Evolutionary conservation across 495 filamentous ascomycete genomes (phyloP).

Genomic region (Sabuloglossum arenarium): DNA sequence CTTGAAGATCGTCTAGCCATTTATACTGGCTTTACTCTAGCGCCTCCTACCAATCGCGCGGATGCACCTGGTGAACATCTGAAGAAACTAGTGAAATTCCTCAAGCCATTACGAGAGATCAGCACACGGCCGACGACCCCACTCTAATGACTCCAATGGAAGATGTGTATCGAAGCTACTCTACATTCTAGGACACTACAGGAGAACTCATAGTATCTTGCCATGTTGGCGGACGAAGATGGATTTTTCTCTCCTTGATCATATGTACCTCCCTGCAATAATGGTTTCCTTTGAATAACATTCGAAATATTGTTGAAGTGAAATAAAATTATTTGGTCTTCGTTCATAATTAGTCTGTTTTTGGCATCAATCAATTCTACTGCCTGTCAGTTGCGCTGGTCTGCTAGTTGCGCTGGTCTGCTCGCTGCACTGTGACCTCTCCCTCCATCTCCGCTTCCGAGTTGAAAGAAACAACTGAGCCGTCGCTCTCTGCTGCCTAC

Average conservation of each 20-base stretch:
- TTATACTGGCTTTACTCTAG: not conserved
- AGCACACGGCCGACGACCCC: not conserved
- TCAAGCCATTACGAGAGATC: not conserved
- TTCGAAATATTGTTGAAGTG: not conserved
- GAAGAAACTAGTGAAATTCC: not conserved
- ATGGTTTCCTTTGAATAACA: not conserved
- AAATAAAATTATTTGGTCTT: not conserved
- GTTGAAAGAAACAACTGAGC: no score
- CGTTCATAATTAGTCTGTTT: no score
- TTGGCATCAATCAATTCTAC: no score
- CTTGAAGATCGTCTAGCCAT: not conserved
- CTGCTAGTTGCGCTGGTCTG: no score
- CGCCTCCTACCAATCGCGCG: not conserved
- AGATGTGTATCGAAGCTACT: no score
- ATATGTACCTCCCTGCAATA: not conserved
- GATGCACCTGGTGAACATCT: not conserved
- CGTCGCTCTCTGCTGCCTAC: no score
- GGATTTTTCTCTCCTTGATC: not conserved
- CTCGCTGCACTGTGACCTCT: no score
- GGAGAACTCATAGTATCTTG: not conserved
- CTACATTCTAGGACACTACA: not conserved
- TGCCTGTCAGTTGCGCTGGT: no score
- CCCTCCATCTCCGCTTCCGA: no score
- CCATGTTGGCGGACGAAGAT: not conserved
- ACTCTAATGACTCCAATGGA: not conserved